These are phyloP conservation scores for Pholiota molesta DNA, from an alignment of 768 basidiomycete species.

Conservation along the genomic window DNA sequence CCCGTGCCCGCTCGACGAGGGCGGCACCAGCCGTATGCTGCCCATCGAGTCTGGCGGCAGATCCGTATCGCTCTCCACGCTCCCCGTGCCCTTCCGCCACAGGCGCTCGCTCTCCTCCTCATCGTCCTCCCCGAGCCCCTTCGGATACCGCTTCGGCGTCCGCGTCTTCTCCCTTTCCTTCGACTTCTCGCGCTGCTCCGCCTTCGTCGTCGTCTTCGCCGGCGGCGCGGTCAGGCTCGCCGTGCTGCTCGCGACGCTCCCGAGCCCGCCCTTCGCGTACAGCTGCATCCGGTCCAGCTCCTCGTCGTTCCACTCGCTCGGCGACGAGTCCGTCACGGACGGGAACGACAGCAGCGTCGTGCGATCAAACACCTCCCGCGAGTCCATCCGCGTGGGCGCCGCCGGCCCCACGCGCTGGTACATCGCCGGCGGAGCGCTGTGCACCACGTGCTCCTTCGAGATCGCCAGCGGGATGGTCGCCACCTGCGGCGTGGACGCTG, in stretches of 20 bases:
- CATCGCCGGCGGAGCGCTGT: constrained; percentile 50
- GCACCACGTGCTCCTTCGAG: constrained; percentile 35
- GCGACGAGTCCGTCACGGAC: constrained; percentile 53
- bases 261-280: constrained; percentile 15
- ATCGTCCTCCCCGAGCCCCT: constrained; percentile 54
- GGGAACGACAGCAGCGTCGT: constrained; percentile 51
- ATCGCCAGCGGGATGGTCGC: constrained; percentile 32
- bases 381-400: constrained; percentile 32
- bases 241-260: constrained; percentile 14
- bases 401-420: constrained; percentile 32
- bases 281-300: constrained; percentile 25
- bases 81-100: constrained; percentile 34
- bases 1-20: constrained; percentile 2
- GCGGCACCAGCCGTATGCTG: constrained; percentile 24
- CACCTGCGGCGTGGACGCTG: background rate
- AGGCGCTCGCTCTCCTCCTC: constrained; percentile 63
- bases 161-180: constrained; percentile 37
- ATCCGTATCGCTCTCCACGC: constrained; percentile 14
- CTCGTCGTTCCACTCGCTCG: constrained; percentile 44
- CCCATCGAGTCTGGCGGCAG: constrained; percentile 16
- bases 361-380: constrained; percentile 41
- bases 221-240: background rate
- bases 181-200: constrained; percentile 40
- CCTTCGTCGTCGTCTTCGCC: constrained; percentile 26
- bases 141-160: constrained; percentile 49